These are phyloP conservation scores for Diaporthe citriasiana DNA, from an alignment of 2,329 filamentous ascomycete species.

Conservation along the genomic window DNA sequence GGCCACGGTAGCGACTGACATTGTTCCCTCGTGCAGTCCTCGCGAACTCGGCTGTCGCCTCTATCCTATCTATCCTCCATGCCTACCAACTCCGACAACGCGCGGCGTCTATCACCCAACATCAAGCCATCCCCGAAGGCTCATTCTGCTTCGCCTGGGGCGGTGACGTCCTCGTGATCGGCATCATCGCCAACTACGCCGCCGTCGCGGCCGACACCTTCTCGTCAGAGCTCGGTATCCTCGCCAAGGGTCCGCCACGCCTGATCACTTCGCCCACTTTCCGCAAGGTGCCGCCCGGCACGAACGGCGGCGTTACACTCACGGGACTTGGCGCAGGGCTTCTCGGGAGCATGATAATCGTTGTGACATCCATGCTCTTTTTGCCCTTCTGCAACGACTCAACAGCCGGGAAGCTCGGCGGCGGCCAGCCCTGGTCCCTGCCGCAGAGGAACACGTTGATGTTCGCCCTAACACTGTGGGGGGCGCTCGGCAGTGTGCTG, in stretches of 20 bases:
- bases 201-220: constrained; percentile 94
- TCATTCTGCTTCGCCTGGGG: constrained; percentile 71
- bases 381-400: constrained; percentile 75
- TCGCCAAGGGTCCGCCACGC: constrained; percentile 81
- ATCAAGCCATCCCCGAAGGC: constrained; percentile 50
- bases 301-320: constrained; percentile 91
- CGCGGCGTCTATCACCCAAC: constrained; percentile 50
- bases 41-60: constrained; percentile 87
- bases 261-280: constrained; percentile 86
- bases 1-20: neutral
- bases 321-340: constrained; percentile 81
- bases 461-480: constrained; percentile 77
- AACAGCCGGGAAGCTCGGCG: constrained; percentile 55
- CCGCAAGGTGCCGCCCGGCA: constrained; percentile 86
- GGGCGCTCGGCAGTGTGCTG: constrained; percentile 83
- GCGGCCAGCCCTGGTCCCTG: constrained; percentile 64
- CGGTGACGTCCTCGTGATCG: constrained; percentile 74
- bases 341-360: constrained; percentile 79
- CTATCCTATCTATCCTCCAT: constrained; percentile 72
- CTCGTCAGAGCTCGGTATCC: constrained; percentile 93
- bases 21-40: constrained; percentile 65
- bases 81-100: constrained; percentile 70
- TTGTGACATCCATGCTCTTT: constrained; percentile 74
- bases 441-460: constrained; percentile 62
- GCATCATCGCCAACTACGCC: constrained; percentile 87